A percentile compares a stretch with the other conserved stretches of the same genome.
Conservation (phyloP, 2,329 filamentous ascomycete genomes). For the Diaporthe ampelina region DNA sequence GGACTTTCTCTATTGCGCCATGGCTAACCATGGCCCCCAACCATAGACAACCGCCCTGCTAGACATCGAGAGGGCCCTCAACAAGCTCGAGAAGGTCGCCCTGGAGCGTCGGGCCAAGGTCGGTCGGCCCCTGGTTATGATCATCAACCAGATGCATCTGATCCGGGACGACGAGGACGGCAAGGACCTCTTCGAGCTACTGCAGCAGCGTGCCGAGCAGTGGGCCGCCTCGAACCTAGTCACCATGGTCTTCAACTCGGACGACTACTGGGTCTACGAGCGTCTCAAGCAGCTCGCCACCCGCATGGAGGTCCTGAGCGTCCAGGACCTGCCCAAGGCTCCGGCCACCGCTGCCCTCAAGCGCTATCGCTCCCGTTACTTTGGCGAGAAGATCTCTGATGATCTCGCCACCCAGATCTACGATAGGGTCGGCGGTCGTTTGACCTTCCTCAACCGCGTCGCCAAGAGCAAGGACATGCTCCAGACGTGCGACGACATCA, state of each 20-base stretch:
- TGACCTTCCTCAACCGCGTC: constrained; percentile 90
- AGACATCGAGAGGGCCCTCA: constrained; percentile 96
- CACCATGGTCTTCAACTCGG: constrained; percentile 93
- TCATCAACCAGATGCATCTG: constrained; percentile 94
- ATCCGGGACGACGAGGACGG: constrained; percentile 93
- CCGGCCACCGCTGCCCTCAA: constrained; percentile 83
- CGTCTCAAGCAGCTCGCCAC: constrained; percentile 92
- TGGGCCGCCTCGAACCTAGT: constrained; percentile 95
- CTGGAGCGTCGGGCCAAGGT: constrained; percentile 74
- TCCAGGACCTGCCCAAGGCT: constrained; percentile 84
- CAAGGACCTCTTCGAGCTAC: constrained; percentile 91
- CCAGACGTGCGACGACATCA: constrained; percentile 76
- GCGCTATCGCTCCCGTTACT: constrained; percentile 86
- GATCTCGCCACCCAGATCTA: constrained; percentile 83
- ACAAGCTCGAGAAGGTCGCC: constrained; percentile 97
- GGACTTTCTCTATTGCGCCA: neutral
- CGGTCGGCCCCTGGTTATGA: constrained; percentile 84
- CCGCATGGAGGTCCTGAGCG: constrained; percentile 92
- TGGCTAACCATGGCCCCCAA: neutral
- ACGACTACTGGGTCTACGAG: constrained; percentile 99
- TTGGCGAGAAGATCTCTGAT: constrained; percentile 69
- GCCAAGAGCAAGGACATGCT: constrained; percentile 90
- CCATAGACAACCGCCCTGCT: constrained; percentile 81
- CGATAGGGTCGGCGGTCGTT: constrained; percentile 85
- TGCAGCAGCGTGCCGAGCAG: constrained; percentile 95